Evolutionary conservation across 2,329 filamentous ascomycete genomes (phyloP).

Genomic region (Colletotrichum neosansevieriae): DNA sequence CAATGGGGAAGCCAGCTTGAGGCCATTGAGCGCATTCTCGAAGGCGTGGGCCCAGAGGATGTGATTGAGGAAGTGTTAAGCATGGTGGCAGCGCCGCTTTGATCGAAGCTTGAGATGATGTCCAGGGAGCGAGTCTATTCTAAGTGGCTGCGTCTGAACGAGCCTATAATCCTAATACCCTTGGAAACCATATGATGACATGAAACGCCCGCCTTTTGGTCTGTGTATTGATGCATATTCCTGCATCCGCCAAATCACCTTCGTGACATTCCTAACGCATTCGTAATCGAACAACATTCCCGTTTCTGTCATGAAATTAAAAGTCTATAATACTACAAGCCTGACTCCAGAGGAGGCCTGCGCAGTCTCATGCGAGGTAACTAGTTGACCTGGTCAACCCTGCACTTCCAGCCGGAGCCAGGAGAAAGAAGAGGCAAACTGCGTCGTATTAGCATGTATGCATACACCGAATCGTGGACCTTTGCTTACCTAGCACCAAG

Average conservation of each 20-base stretch:
- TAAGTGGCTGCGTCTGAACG: slow-evolving; percentile 6
- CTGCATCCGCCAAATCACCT: slow-evolving; percentile 26
- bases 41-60: slow-evolving; percentile 70
- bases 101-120: slow-evolving; percentile 11
- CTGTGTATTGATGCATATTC: slow-evolving; percentile 33
- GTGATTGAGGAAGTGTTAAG: slow-evolving; percentile 74
- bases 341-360: slow-evolving; percentile 29
- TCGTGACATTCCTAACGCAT: slow-evolving; percentile 16
- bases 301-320: slow-evolving; percentile 41
- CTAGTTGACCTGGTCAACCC: slow-evolving; percentile 79
- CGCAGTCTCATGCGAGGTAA: slow-evolving; percentile 26
- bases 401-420: slow-evolving; percentile 91
- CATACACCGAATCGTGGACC: neutral
- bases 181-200: slow-evolving; percentile 30
- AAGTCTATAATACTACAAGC: slow-evolving; percentile 41
- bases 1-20: slow-evolving; percentile 89
- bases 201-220: slow-evolving; percentile 33
- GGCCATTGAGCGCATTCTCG: slow-evolving; percentile 76
- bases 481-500: slow-evolving; percentile 88
- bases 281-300: slow-evolving; percentile 40
- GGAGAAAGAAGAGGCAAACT: slow-evolving; percentile 87
- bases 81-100: slow-evolving; percentile 67
- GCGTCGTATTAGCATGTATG: slow-evolving; percentile 51
- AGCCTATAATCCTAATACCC: slow-evolving; percentile 26
- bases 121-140: slow-evolving; percentile 29